Base-by-base conservation (phyloP, 306 rosid species). In the Sicyos edulis region DNA sequence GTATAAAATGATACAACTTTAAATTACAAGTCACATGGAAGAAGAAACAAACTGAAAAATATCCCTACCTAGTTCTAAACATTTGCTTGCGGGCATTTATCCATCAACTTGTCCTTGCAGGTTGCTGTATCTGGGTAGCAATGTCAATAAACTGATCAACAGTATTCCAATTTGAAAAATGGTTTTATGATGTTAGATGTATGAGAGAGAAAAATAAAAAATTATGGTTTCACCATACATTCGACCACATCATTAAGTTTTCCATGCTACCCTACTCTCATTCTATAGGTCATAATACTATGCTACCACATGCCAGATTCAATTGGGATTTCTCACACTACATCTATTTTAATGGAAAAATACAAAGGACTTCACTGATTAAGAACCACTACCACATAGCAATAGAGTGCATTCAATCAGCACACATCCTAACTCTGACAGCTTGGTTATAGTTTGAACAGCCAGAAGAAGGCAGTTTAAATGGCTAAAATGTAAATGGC, bases 331-430 rank as follows among this genome's bases (percentile, higher is more conserved):
- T 66, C 19, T 47, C 19, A 49, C 21, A 2, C 20, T 42, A 47
- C 40, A 67, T 67, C 57, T 37, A 67, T 14, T 67, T 67, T 49
- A 47, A 67, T 49, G 57, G 42, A 47, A 29, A 29, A 68, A 47
- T 22, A 8, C 14, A 68, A 7, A 0, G 11, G 70, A 22, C n/a
- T 68, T 68, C 42, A 68, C 7, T 13, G 44, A 68, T 68, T 45
- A 14, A 22, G 6, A 68, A 49, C 10, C 9, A 5, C 44, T 47
- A 49, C 10, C 9, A 5, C 44, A 49, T 45, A 47, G 14, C 20
- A 67, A 42, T 67, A 47, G 54, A 45, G 55, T 20, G 54, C 56
- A 21, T 67, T 20, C 40, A 19, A 67, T 47, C 17, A 6, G 10
- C 12, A 49, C 13, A 49, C 1, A 49, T 49, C 57, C 72, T 68